Conservation (phyloP, 306 rosid genomes). For the Medicago truncatula region DNA sequence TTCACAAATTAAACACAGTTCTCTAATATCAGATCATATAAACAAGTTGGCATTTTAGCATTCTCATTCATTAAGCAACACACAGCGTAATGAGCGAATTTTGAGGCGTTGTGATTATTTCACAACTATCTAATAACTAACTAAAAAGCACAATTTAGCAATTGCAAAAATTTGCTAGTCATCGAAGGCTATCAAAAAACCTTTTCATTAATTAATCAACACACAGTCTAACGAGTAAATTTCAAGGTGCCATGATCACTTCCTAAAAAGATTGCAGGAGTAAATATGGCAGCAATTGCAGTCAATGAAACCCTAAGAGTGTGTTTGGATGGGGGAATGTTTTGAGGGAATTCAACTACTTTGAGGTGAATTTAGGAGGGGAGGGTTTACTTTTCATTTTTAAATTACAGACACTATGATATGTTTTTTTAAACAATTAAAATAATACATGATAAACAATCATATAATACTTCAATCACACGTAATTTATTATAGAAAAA, state of each 20-base stretch:
- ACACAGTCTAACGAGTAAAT: neutral
- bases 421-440: no score
- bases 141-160: neutral
- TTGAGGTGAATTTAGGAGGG: no score
- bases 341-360: no score
- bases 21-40: neutral
- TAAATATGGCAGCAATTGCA: neutral
- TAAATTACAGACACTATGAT: no score
- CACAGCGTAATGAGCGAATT: neutral
- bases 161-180: conserved; percentile 2
- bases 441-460: no score
- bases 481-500: no score
- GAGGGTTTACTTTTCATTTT: no score
- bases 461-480: no score
- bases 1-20: neutral
- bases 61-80: neutral
- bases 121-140: neutral
- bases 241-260: neutral
- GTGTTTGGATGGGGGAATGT: no score
- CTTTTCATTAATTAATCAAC: neutral
- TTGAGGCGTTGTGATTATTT: neutral
- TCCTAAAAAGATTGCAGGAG: neutral
- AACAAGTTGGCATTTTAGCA: neutral
- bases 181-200: neutral
- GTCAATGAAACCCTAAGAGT: neutral